A percentile compares a stretch with the other conserved stretches of the same genome.
Evolutionary conservation across 768 basidiomycete genomes (phyloP).

Genomic region (Naganishia randhawae): DNA sequence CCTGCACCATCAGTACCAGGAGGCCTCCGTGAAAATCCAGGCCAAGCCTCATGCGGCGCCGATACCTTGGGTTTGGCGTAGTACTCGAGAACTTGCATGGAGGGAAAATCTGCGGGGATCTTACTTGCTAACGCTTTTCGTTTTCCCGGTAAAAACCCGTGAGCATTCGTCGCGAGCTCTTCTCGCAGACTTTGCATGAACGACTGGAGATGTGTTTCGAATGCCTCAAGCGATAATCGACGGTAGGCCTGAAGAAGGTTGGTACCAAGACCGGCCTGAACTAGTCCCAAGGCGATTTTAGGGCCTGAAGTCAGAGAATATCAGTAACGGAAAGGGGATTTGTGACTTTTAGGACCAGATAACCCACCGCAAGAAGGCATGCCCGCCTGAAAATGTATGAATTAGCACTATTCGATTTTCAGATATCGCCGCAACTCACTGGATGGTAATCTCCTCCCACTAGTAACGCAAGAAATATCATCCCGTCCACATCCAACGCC

Average conservation of each 20-base stretch:
- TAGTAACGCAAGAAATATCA: slow-evolving; percentile 76
- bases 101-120: slow-evolving; percentile 67
- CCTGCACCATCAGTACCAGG: slow-evolving; percentile 15
- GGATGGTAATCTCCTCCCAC: slow-evolving; percentile 88
- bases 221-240: slow-evolving; percentile 53
- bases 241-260: slow-evolving; percentile 62
- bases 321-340: not conserved
- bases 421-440: slow-evolving; percentile 40
- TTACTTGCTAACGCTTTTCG: slow-evolving; percentile 62
- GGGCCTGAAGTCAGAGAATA: slow-evolving; percentile 33
- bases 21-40: slow-evolving; percentile 41
- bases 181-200: slow-evolving; percentile 65
- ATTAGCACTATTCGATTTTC: not conserved
- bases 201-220: slow-evolving; percentile 56
- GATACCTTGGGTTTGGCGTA: slow-evolving; percentile 70
- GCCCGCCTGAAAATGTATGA: slow-evolving; percentile 31
- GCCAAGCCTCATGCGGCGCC: slow-evolving; percentile 38
- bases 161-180: slow-evolving; percentile 64
- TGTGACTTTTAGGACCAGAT: not conserved
- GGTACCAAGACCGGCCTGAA: slow-evolving; percentile 73
- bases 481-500: slow-evolving; percentile 56
- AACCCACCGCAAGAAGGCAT: slow-evolving; percentile 43
- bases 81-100: slow-evolving; percentile 67
- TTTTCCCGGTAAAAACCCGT: slow-evolving; percentile 63
- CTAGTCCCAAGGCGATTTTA: slow-evolving; percentile 70